Evolutionary conservation across 441 rosid genomes (phyloP).

Genomic region (Brassica balearica): DNA sequence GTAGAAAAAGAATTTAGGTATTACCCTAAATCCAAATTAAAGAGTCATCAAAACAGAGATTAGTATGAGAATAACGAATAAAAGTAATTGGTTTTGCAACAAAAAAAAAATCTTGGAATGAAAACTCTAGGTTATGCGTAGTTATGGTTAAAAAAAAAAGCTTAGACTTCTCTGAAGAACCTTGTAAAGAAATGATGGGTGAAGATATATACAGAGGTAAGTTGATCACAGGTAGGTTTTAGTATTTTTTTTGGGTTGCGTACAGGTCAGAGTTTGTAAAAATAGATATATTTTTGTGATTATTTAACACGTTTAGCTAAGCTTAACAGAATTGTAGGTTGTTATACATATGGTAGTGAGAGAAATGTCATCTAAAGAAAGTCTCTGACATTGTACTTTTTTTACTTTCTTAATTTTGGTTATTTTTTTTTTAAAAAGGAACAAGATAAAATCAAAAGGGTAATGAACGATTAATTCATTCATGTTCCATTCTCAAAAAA

Average conservation of each 20-base stretch:
- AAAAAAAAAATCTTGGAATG: not conserved
- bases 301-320: slow-evolving; percentile 32
- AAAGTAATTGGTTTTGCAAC: not conserved
- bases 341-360: not conserved
- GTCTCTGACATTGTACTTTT: not conserved
- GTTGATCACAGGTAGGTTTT: slow-evolving; percentile 38
- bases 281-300: slow-evolving; percentile 15
- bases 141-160: not conserved
- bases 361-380: too few species aligned
- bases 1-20: slow-evolving; percentile 4
- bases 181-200: not conserved
- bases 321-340: slow-evolving; percentile 19
- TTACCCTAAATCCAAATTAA: slow-evolving; percentile 19
- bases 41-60: slow-evolving; percentile 17
- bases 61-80: not conserved
- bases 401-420: not conserved
- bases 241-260: slow-evolving; percentile 33
- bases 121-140: not conserved
- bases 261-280: slow-evolving; percentile 38
- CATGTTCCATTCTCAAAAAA: slow-evolving; percentile 48
- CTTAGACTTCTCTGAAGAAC: slow-evolving; percentile 9
- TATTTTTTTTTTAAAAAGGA: slow-evolving; percentile 12
- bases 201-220: slow-evolving; percentile 31
- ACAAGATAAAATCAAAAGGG: slow-evolving; percentile 38
- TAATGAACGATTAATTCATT: slow-evolving; percentile 50